phyloP scores from a whole-genome alignment of 208 protist species.

The Eutreptiella sp. region DNA sequence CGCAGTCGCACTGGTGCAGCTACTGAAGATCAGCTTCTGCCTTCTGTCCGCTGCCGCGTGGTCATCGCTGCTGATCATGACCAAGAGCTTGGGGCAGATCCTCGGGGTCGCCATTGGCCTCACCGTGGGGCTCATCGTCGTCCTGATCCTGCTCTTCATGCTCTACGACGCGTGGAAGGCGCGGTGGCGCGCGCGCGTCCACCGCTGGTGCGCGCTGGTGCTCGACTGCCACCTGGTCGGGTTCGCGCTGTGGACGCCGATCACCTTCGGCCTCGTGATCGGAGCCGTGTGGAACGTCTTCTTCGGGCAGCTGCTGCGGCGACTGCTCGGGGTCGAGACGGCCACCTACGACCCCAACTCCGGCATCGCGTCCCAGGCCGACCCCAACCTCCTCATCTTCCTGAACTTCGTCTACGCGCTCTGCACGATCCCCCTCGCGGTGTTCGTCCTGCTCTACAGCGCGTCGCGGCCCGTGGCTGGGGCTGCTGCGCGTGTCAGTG shows the following conservation, averaged over 20 bases:
- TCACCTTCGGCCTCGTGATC: slow-evolving; percentile 17
- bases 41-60: slow-evolving; percentile 13
- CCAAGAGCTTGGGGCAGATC: neutral
- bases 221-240: neutral
- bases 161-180: slow-evolving; percentile 11
- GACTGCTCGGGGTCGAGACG: neutral
- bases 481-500: too few relatives aligned
- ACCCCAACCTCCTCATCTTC: too few relatives aligned
- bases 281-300: slow-evolving; percentile 11
- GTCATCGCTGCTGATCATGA: neutral
- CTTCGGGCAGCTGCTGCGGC: neutral
- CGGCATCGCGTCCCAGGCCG: too few relatives aligned
- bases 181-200: neutral
- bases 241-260: slow-evolving; percentile 15
- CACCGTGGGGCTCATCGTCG: slow-evolving; percentile 9
- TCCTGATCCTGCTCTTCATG: slow-evolving; percentile 14
- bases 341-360: too few relatives aligned
- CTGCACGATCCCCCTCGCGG: slow-evolving; percentile 11
- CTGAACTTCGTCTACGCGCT: slow-evolving; percentile 10
- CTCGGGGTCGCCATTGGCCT: slow-evolving; percentile 9
- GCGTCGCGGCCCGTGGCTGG: slow-evolving; percentile 6
- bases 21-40: slow-evolving; percentile 19
- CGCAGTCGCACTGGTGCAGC: neutral
- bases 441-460: neutral
- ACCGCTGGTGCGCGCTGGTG: neutral